phyloP scores from a whole-genome alignment of 371 early-diverging fungal species.

The Mortierella sp. region DNA sequence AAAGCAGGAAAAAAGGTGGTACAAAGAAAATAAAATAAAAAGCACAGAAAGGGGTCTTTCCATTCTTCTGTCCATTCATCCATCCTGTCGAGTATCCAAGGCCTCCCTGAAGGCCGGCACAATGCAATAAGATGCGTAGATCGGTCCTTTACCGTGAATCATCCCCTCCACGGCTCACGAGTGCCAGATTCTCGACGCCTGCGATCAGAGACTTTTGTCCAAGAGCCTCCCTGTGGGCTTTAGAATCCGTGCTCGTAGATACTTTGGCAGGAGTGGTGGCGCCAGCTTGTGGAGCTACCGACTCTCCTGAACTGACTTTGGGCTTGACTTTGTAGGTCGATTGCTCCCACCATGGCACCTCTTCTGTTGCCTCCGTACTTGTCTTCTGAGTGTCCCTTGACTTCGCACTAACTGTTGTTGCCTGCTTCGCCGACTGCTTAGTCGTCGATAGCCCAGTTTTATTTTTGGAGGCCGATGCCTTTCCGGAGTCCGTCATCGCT shows the following conservation, averaged over 20 bases:
- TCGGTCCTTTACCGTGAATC: conserved; percentile 43
- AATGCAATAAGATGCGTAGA: background rate
- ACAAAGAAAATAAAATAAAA: background rate
- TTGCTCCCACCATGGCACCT: conserved; percentile 53
- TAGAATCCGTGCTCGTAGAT: conserved; percentile 2
- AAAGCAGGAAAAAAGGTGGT: too few relatives aligned
- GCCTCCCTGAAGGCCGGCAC: too few relatives aligned
- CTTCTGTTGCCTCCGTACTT: background rate
- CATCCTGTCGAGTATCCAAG: too few relatives aligned
- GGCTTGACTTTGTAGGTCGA: conserved; percentile 37
- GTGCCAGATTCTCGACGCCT: conserved; percentile 36
- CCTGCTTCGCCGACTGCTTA: background rate
- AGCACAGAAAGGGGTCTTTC: too few relatives aligned
- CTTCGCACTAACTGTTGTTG: background rate
- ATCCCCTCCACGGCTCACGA: conserved; percentile 49
- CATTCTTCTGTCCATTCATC: too few relatives aligned
- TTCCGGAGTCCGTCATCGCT: background rate
- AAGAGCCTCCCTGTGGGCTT: conserved; percentile 31
- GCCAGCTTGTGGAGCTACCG: background rate
- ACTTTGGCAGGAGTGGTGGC: background rate
- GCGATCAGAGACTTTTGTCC: conserved; percentile 12
- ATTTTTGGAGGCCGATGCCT: background rate
- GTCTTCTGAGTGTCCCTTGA: background rate
- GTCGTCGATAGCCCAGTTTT: background rate
- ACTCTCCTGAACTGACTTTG: conserved; percentile 2